Evolutionary conservation across 345 rosid genomes (phyloP), one percentile per base, ranked within the genome.

Genomic region (Rhizophora mangle): DNA sequence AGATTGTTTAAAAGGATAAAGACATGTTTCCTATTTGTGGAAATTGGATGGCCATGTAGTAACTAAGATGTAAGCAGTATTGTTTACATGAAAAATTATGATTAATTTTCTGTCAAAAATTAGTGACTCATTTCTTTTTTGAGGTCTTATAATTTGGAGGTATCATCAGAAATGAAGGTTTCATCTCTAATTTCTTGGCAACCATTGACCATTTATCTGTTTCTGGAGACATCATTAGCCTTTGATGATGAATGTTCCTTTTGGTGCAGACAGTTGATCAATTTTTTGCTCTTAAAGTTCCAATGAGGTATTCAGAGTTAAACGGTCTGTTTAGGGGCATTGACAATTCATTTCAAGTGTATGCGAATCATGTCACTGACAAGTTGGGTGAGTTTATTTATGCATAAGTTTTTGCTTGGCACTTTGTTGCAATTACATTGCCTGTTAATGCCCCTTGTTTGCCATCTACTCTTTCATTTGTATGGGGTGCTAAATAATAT

Each of bases 231-330:
- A 58, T 24, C 30, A 43, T 39, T 39, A 11, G 47, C 47, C 15
- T 11, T n/a, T 49, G 47, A 39, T 49, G 34, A 59, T 39, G 30
- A 34, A 24, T 64, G 31, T 65, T 71, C 13, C 37, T 66, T 72
- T 78, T 76, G 71, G 51, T 83, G 85, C 96, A 95, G 99, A 95
- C 99, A 26, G 96, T 95, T 57, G 97, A 95, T 84, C 99, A 95
- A 24, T 92, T 95, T 81, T 88, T 95, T 78, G 86, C 80, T 64
- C 75, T 95, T 63, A 87, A 85, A 79, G 92, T 90, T 78, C 99
- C 99, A 66, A 88, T 95, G 97, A 85, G 96, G 80, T 68, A 87
- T 72, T 69, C 81, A 22, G 99, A 92, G 76, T 68, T 95, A 74
- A 87, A 77, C 68, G 83, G 96, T 62, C 72, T 95, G 62, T 79